These are phyloP conservation scores for Ramichloridium luteum DNA, from an alignment of 2,329 filamentous ascomycete species.

Conservation along the genomic window DNA sequence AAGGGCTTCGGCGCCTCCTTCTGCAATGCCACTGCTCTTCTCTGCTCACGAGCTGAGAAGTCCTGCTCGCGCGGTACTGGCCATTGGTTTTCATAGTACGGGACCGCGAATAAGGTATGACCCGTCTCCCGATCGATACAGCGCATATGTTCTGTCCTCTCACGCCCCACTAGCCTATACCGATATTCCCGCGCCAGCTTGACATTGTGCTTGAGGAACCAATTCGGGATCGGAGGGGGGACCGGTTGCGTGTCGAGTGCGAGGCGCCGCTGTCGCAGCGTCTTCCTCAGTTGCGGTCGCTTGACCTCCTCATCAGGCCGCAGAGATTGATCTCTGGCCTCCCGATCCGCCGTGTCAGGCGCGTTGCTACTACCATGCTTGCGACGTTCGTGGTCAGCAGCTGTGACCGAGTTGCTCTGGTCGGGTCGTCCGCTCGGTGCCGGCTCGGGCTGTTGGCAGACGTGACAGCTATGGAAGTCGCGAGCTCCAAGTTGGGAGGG, in stretches of 20 bases:
- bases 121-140: slow-evolving; percentile 22
- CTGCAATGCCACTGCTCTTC: no score
- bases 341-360: slow-evolving; percentile 5
- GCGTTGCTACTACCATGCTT: slow-evolving; percentile 6
- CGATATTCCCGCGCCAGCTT: slow-evolving; percentile 12
- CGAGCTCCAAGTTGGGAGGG: slow-evolving; percentile 8
- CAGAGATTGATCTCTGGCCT: slow-evolving; percentile 3
- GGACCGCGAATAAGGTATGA: slow-evolving; percentile 21
- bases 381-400: slow-evolving; percentile 2
- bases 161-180: neutral
- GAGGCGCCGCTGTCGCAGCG: slow-evolving; percentile 11
- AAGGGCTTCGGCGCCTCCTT: no score
- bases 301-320: slow-evolving; percentile 6
- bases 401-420: slow-evolving; percentile 9
- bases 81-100: slow-evolving; percentile 16
- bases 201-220: slow-evolving; percentile 28
- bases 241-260: slow-evolving; percentile 12
- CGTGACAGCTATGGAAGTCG: slow-evolving; percentile 15
- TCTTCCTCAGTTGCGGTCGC: slow-evolving; percentile 11
- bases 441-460: slow-evolving; percentile 9
- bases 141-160: slow-evolving; percentile 12
- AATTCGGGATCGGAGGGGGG: slow-evolving; percentile 25
- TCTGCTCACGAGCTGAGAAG: no score
- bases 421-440: slow-evolving; percentile 13
- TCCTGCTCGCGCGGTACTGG: no score